Percentiles rank a stretch among this genome's conserved stretches.
Evolutionary conservation across 164 flowering plant genomes (phyloP).

Genomic region (Sextonia rubra): DNA sequence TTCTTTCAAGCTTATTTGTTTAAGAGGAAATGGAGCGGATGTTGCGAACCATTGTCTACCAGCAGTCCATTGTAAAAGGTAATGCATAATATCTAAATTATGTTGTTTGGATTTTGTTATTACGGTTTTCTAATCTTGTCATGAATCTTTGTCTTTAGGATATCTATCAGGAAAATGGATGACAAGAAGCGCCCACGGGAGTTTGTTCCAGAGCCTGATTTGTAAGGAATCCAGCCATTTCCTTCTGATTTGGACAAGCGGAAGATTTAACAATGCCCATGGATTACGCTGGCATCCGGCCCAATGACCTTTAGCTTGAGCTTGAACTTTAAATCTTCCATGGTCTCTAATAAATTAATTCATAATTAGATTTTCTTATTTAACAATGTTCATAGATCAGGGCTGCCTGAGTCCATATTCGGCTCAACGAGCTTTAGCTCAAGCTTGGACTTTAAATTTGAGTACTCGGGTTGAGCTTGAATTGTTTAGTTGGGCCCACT

Average conservation of each 20-base stretch:
- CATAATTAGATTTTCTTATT: no score
- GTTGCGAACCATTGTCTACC: constrained; percentile 96
- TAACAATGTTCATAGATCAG: no score
- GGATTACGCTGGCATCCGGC: no score
- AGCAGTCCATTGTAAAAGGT: constrained; percentile 88
- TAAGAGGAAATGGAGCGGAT: constrained; percentile 88
- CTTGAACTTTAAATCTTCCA: no score
- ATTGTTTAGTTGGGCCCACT: no score
- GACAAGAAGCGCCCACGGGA: constrained; percentile 56
- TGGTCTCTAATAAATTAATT: no score
- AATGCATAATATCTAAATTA: not conserved
- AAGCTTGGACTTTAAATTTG: no score
- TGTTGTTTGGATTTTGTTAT: not conserved
- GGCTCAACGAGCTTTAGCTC: no score
- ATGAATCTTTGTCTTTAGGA: constrained; percentile 35
- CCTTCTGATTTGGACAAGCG: constrained; percentile 36
- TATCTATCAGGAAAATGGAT: constrained; percentile 91
- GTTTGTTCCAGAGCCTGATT: constrained; percentile 63
- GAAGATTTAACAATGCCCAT: no score
- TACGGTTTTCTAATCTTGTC: not conserved
- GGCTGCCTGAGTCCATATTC: no score
- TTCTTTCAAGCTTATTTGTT: not conserved
- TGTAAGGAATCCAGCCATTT: constrained; percentile 71
- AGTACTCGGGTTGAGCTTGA: no score
- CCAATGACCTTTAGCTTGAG: no score